These are phyloP conservation scores for Straminergon stramineum DNA, from an alignment of 225 moss, liverwort and hornwort genomes.

Conservation along the genomic window DNA sequence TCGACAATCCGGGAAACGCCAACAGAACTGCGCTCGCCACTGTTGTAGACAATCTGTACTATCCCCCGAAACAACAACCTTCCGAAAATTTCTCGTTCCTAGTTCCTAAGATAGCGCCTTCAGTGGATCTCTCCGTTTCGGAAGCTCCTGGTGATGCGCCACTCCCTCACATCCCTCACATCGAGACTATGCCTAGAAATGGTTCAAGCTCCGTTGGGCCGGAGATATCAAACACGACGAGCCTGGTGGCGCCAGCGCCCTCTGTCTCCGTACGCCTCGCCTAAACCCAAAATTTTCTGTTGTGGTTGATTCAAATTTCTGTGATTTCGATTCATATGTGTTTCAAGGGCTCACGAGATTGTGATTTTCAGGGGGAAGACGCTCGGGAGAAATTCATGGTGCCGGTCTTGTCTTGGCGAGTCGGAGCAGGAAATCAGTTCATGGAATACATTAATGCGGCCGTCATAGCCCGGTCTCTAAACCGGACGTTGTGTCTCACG, in stretches of 20 bases:
- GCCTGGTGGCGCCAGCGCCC: not conserved
- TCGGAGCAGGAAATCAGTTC: slow-evolving; percentile 46
- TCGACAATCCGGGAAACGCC: not conserved
- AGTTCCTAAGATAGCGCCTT: not conserved
- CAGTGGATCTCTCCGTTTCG: not conserved
- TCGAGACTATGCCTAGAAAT: not conserved
- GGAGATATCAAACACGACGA: not conserved
- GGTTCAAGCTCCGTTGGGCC: not conserved
- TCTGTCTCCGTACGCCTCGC: not conserved
- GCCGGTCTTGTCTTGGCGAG: slow-evolving; percentile 19
- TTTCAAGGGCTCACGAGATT: not conserved
- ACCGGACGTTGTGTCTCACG: slow-evolving; percentile 29
- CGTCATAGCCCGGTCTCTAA: slow-evolving; percentile 32
- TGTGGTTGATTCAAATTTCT: not conserved
- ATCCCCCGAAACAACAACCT: not conserved
- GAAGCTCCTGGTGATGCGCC: not conserved
- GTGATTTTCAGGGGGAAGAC: not conserved
- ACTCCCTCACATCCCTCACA: not conserved
- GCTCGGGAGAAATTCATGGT: slow-evolving; percentile 21
- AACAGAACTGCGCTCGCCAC: not conserved
- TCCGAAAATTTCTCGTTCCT: not conserved
- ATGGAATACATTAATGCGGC: slow-evolving; percentile 39
- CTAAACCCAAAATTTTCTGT: not conserved
- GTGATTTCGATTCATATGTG: not conserved
- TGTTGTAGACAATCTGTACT: not conserved